Percentiles rank a stretch among this genome's conserved stretches.
These are phyloP conservation scores for Thelephora terrestris DNA, from an alignment of 1,284 basidiomycete genomes.

Conservation along the genomic window DNA sequence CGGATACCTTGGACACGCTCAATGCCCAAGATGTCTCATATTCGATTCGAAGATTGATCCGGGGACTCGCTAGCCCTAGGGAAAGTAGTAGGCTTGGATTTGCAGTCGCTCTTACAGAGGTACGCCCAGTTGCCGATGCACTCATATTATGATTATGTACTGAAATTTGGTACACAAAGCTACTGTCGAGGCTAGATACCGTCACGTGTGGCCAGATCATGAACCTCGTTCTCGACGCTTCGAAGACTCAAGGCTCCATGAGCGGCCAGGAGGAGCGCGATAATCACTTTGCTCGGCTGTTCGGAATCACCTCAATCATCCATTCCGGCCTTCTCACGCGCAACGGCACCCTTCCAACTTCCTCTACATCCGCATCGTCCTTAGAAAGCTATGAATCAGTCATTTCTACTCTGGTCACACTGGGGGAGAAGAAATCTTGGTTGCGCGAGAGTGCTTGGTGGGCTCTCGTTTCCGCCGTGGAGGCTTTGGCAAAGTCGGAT, in stretches of 20 bases:
- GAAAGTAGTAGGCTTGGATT: conserved; percentile 93
- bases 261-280: conserved; percentile 90
- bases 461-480: conserved; percentile 59
- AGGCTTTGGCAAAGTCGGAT: conserved; percentile 45
- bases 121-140: conserved; percentile 27
- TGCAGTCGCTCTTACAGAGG: conserved; percentile 92
- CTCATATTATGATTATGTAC: conserved; percentile 1
- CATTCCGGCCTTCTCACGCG: conserved; percentile 75
- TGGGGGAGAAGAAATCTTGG: conserved; percentile 87
- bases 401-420: conserved; percentile 51
- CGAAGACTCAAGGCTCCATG: conserved; percentile 62
- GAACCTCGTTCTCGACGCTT: conserved; percentile 60
- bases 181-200: conserved; percentile 72
- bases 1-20: conserved; percentile 40
- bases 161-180: conserved; percentile 30
- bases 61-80: conserved; percentile 84
- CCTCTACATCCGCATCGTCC: conserved; percentile 43
- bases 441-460: conserved; percentile 89
- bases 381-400: conserved; percentile 54
- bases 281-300: conserved; percentile 84
- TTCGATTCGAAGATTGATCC: conserved; percentile 72
- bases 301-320: conserved; percentile 77
- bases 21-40: conserved; percentile 89
- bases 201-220: conserved; percentile 71
- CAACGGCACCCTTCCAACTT: conserved; percentile 37